Conservation (phyloP, 2,329 filamentous ascomycete species). For the Hirsutella rhossiliensis region DNA sequence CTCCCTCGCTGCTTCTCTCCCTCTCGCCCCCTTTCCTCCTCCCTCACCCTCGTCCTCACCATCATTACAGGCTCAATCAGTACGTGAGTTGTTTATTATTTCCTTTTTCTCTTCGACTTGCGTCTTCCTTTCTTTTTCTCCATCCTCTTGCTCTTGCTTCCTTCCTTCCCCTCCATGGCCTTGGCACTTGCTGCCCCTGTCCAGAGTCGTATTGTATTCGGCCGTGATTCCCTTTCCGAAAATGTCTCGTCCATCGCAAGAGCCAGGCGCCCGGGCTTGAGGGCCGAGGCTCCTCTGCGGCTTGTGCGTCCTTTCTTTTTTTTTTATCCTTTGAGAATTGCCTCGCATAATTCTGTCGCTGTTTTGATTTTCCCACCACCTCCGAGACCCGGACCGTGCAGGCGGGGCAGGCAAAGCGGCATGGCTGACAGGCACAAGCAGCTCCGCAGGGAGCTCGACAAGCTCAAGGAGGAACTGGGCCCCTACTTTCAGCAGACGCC, state of each 20-base stretch:
- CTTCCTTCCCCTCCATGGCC: neutral
- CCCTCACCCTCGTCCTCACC: neutral
- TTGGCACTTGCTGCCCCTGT: too few relatives aligned
- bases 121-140: neutral
- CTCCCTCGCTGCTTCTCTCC: neutral
- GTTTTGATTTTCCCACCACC: neutral
- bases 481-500: conserved; percentile 17
- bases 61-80: neutral
- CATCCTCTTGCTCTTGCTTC: neutral
- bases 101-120: neutral
- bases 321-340: too few relatives aligned
- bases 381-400: neutral
- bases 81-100: neutral
- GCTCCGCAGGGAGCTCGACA: conserved; percentile 19
- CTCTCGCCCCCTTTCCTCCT: neutral
- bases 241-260: neutral
- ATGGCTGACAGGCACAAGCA: conserved; percentile 23
- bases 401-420: conserved; percentile 1
- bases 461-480: conserved; percentile 21
- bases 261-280: neutral
- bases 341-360: neutral
- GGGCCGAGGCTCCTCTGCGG: too few relatives aligned
- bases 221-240: neutral
- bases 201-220: neutral
- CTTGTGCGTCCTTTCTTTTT: neutral